phyloP scores from a whole-genome alignment of 306 rosid genomes.

The Cucurbita ficifolia region DNA sequence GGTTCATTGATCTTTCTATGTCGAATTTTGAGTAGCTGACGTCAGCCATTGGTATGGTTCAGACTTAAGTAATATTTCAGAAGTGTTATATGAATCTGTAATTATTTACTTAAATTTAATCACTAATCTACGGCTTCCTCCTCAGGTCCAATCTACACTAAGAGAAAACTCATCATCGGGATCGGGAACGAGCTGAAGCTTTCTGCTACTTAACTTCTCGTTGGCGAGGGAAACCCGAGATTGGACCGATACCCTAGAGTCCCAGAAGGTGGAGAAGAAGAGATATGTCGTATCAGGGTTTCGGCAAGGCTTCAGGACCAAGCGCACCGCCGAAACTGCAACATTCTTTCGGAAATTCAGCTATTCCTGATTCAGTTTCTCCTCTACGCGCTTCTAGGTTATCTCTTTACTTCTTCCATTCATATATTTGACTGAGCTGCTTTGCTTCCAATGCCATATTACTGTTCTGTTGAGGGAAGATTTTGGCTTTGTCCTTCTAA shows the following conservation, averaged over 20 bases:
- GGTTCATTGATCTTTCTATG: too few relatives aligned
- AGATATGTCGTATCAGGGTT: slow-evolving; percentile 30
- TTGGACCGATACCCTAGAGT: neutral
- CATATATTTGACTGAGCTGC: neutral
- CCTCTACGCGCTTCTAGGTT: slow-evolving; percentile 19
- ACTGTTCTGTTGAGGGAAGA: neutral
- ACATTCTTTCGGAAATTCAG: slow-evolving; percentile 25
- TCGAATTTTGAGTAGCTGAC: neutral
- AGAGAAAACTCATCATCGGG: neutral
- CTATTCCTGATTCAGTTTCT: slow-evolving; percentile 20
- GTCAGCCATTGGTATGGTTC: neutral
- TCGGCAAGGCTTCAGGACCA: slow-evolving; percentile 55
- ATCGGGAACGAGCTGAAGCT: neutral
- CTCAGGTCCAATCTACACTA: neutral
- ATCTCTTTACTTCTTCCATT: neutral
- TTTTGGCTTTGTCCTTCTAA: neutral
- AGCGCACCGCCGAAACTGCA: slow-evolving; percentile 15
- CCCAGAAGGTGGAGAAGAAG: neutral
- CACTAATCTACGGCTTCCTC: neutral
- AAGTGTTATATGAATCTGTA: too few relatives aligned
- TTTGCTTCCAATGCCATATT: neutral
- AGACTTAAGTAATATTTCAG: too few relatives aligned
- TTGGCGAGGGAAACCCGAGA: neutral
- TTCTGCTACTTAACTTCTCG: neutral
- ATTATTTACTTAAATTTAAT: neutral